phyloP scores from a whole-genome alignment of 2,329 filamentous ascomycete species.

The Fusarium sp. region DNA sequence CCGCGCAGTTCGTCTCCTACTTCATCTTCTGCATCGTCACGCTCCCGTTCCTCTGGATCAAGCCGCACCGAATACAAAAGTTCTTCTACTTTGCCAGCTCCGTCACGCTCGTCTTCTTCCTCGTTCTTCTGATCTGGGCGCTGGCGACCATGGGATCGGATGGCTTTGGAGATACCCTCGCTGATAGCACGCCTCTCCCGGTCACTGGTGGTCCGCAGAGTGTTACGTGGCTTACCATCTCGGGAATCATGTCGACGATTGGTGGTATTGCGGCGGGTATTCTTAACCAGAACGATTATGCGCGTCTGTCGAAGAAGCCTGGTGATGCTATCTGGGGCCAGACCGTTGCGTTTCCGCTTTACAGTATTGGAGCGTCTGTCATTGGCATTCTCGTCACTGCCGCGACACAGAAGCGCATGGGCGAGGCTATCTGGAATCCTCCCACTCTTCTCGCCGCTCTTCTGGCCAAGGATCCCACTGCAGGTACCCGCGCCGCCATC shows the following conservation, averaged over 20 bases:
- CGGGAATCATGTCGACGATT: slow-evolving; percentile 48
- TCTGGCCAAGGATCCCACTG: slow-evolving; percentile 41
- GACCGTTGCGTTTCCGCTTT: slow-evolving; percentile 47
- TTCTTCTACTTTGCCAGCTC: slow-evolving; percentile 53
- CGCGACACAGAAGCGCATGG: slow-evolving; percentile 49
- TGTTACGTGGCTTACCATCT: slow-evolving; percentile 49
- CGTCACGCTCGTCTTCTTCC: slow-evolving; percentile 51
- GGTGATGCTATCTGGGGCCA: slow-evolving; percentile 48
- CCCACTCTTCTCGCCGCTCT: slow-evolving; percentile 47
- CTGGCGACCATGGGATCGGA: slow-evolving; percentile 52
- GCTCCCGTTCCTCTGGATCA: slow-evolving; percentile 54
- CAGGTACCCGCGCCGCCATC: slow-evolving; percentile 47
- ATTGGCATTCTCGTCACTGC: slow-evolving; percentile 53
- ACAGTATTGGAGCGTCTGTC: slow-evolving; percentile 47
- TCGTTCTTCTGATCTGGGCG: slow-evolving; percentile 55
- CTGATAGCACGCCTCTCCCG: slow-evolving; percentile 31
- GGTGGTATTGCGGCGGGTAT: slow-evolving; percentile 51
- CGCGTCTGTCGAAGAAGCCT: slow-evolving; percentile 46
- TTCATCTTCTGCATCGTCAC: slow-evolving; percentile 54
- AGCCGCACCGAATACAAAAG: slow-evolving; percentile 52
- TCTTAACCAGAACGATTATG: slow-evolving; percentile 51
- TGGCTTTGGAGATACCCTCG: slow-evolving; percentile 50
- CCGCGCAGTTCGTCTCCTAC: slow-evolving; percentile 54
- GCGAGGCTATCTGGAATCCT: slow-evolving; percentile 50
- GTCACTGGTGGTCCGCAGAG: slow-evolving; percentile 43